Percentiles rank a stretch among this genome's conserved stretches.
Conservation (phyloP, 1,284 basidiomycete genomes). For the Apiotrichum montevideense region DNA sequence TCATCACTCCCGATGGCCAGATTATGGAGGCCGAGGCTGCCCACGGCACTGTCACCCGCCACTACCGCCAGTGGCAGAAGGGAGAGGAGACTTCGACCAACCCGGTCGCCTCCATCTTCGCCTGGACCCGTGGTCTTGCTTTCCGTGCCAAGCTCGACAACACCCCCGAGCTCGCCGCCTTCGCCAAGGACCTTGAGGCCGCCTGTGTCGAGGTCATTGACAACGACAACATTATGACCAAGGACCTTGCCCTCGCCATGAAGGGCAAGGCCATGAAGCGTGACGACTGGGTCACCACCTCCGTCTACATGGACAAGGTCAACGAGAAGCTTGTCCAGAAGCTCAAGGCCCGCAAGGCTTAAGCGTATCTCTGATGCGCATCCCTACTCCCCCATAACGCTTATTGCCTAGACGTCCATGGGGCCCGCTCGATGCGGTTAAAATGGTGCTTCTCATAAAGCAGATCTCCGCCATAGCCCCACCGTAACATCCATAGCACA, state of each 20-base stretch:
- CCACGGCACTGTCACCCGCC: conserved; percentile 81
- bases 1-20: conserved; percentile 91
- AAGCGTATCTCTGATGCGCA: not conserved
- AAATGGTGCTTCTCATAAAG: not conserved
- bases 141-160: conserved; percentile 90
- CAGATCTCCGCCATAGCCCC: not conserved
- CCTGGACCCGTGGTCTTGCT: conserved; percentile 91
- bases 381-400: not conserved
- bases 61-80: conserved; percentile 96
- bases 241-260: conserved; percentile 91
- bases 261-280: conserved; percentile 86
- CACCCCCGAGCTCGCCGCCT: conserved; percentile 68
- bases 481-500: conserved; percentile 1
- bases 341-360: conserved; percentile 25
- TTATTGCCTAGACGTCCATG: not conserved
- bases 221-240: conserved; percentile 85
- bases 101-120: conserved; percentile 97
- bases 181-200: conserved; percentile 75
- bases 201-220: conserved; percentile 91
- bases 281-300: conserved; percentile 88
- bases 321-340: conserved; percentile 37
- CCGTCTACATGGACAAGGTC: conserved; percentile 85
- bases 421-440: conserved; percentile 2
- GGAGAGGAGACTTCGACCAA: conserved; percentile 94
- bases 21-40: conserved; percentile 90